Evolutionary conservation across 805 yeast genomes (phyloP).

Genomic region (Metschnikowia cerradonensis): DNA sequence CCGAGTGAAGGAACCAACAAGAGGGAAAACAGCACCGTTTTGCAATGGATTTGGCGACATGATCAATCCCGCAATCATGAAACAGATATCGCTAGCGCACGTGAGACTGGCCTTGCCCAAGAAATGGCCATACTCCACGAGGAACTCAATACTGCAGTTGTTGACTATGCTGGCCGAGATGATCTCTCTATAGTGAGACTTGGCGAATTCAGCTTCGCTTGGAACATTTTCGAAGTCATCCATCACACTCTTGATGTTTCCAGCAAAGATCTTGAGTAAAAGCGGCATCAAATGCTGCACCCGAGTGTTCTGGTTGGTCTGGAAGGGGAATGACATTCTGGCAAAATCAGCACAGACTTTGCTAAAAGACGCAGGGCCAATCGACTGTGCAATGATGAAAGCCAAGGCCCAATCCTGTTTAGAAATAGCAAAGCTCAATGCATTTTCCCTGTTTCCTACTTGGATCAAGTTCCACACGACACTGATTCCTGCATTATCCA

Average conservation of each 20-base stretch:
- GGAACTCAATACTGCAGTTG: constrained; percentile 35
- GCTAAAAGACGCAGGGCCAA: constrained; percentile 59
- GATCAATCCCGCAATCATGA: constrained; percentile 45
- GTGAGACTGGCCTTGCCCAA: constrained; percentile 28
- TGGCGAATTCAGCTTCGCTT: constrained; percentile 46
- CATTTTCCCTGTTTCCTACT: constrained; percentile 63
- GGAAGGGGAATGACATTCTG: constrained; percentile 42
- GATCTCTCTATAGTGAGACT: constrained; percentile 49
- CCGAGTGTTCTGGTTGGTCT: constrained; percentile 34
- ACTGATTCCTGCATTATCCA: constrained; percentile 37
- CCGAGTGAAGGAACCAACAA: constrained; percentile 35
- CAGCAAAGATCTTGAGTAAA: constrained; percentile 60
- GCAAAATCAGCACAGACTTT: constrained; percentile 56
- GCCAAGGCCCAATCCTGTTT: constrained; percentile 77
- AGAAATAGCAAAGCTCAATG: constrained; percentile 57
- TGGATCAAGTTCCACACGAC: constrained; percentile 40
- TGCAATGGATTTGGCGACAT: constrained; percentile 26
- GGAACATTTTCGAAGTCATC: constrained; percentile 43
- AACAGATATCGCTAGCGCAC: constrained; percentile 43
- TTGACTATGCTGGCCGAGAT: constrained; percentile 37
- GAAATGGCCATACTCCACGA: constrained; percentile 49
- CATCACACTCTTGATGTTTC: constrained; percentile 53
- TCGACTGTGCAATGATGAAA: constrained; percentile 60
- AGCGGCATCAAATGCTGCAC: constrained; percentile 47
- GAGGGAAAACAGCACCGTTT: constrained; percentile 32